Evolutionary conservation across 345 rosid species (phyloP).

Genomic region (Garcia nutans): DNA sequence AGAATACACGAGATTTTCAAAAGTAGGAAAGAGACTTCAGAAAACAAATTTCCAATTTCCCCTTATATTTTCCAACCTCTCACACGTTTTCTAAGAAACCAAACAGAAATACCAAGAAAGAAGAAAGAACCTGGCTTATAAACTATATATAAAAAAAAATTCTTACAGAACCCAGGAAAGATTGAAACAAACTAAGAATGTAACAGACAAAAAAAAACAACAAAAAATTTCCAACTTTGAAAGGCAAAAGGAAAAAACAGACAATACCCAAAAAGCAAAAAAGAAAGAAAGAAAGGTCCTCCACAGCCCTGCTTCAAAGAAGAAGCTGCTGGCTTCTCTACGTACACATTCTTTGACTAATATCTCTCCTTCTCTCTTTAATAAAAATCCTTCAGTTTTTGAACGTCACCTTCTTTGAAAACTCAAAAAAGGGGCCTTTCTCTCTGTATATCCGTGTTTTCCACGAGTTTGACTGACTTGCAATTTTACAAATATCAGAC

Average conservation of each 20-base stretch:
- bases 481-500: background rate
- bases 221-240: background rate
- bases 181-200: background rate
- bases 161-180: background rate
- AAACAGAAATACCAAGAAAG: constrained; percentile 1
- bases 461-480: background rate
- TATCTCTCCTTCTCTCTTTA: background rate
- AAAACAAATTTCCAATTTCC: background rate
- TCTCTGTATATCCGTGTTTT: background rate
- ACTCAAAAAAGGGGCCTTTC: background rate
- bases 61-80: background rate
- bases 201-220: background rate
- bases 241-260: no score
- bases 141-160: background rate
- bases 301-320: background rate
- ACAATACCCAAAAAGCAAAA: background rate
- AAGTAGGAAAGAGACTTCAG: background rate
- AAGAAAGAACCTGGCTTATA: background rate
- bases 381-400: background rate
- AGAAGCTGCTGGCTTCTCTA: background rate
- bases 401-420: constrained; percentile 19
- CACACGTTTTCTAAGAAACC: constrained; percentile 1
- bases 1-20: background rate
- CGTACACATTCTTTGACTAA: background rate
- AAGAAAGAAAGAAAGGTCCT: background rate